These are phyloP conservation scores for Chlorella sp. DNA, from an alignment of 139 green algal species.

Conservation along the genomic window DNA sequence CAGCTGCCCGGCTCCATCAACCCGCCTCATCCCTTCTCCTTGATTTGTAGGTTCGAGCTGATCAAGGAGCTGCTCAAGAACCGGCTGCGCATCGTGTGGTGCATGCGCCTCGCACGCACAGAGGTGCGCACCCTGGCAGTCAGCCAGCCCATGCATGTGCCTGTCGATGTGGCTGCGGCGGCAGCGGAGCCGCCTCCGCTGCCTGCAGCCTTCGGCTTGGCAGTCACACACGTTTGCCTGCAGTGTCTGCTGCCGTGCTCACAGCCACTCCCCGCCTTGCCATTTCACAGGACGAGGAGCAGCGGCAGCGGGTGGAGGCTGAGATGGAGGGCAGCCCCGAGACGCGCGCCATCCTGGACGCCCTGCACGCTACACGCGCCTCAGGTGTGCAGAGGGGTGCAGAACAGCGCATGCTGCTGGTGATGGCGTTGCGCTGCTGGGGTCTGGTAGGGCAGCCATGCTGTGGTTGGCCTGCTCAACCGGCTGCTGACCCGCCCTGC, in stretches of 20 bases:
- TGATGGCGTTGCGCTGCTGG: not conserved
- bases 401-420: not conserved
- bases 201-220: too few species aligned
- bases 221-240: not conserved
- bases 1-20: too few species aligned
- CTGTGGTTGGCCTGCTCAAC: not conserved
- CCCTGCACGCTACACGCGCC: slow-evolving; percentile 82
- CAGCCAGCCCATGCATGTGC: too few species aligned
- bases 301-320: slow-evolving; percentile 58
- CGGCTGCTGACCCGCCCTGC: not conserved
- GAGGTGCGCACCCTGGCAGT: slow-evolving; percentile 39
- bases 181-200: not conserved
- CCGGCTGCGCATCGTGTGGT: slow-evolving; percentile 94
- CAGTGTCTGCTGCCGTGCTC: not conserved
- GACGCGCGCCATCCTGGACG: slow-evolving; percentile 79
- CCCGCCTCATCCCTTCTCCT: not conserved
- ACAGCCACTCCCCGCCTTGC: not conserved
- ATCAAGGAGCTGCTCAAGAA: slow-evolving; percentile 96
- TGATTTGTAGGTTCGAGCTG: slow-evolving; percentile 79
- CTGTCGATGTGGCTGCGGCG: too few species aligned
- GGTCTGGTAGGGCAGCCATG: not conserved
- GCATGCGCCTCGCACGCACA: slow-evolving; percentile 87
- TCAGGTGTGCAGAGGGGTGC: slow-evolving; percentile 39
- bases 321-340: slow-evolving; percentile 63
- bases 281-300: slow-evolving; percentile 67